These are phyloP conservation scores for Hibiscus mutabilis DNA, from an alignment of 345 rosid genomes.

Conservation along the genomic window DNA sequence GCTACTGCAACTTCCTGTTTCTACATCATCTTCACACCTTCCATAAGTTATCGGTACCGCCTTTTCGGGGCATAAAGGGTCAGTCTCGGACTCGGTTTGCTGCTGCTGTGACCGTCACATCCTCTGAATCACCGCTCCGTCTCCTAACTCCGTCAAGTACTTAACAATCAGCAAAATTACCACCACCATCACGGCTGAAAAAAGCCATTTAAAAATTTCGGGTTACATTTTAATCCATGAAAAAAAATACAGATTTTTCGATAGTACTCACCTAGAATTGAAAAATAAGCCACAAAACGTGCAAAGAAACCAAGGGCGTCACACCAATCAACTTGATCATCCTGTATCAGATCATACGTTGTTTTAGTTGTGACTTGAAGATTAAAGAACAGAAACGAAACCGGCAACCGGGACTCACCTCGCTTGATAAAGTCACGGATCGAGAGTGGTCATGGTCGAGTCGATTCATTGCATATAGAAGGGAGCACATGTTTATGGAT, in stretches of 20 bases:
- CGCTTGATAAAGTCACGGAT: slow-evolving; percentile 12
- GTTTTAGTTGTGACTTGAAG: not conserved
- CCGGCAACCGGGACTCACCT: not conserved
- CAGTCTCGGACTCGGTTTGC: not conserved
- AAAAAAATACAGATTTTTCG: not conserved
- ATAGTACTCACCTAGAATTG: slow-evolving; percentile 25
- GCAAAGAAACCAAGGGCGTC: slow-evolving; percentile 28
- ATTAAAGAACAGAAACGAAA: not conserved
- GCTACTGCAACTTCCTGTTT: slow-evolving; percentile 27
- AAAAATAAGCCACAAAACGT: slow-evolving; percentile 30
- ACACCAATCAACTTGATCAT: slow-evolving; percentile 29
- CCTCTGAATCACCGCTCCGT: not conserved
- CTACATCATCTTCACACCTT: slow-evolving; percentile 32
- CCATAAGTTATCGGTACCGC: slow-evolving; percentile 17
- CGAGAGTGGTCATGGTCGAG: slow-evolving; percentile 2
- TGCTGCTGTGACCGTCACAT: not conserved
- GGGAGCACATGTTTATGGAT: slow-evolving; percentile 17
- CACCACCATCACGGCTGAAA: slow-evolving; percentile 9
- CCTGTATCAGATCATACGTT: slow-evolving; percentile 21
- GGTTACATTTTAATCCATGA: not conserved
- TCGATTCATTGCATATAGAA: slow-evolving; percentile 9
- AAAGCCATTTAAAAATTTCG: not conserved
- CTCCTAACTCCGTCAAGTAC: not conserved
- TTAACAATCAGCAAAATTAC: not conserved
- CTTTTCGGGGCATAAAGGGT: slow-evolving; percentile 4